A percentile compares a stretch with the other conserved stretches of the same genome.
Conservation (phyloP, 345 rosid species). For the Rhizophora mangle region DNA sequence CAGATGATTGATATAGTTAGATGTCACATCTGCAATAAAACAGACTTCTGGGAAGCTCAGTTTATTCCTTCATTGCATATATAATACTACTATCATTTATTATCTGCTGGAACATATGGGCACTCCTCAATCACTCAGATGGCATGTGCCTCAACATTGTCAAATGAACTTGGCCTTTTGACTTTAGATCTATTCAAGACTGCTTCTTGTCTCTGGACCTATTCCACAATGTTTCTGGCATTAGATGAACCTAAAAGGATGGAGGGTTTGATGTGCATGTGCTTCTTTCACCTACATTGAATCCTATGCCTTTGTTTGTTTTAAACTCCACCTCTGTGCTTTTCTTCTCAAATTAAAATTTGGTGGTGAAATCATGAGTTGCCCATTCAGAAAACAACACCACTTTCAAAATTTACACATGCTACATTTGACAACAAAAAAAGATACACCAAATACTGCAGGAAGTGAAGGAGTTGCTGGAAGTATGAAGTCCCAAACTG, state of each 20-base stretch:
- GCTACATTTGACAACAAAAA: neutral
- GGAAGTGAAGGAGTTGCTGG: slow-evolving; percentile 96
- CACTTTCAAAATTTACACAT: slow-evolving; percentile 1
- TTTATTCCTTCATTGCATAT: too few species aligned
- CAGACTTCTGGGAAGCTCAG: too few species aligned
- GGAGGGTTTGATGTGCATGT: neutral
- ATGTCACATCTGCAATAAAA: too few species aligned
- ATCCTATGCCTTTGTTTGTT: neutral
- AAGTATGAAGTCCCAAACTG: slow-evolving; percentile 88
- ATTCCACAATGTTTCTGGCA: neutral
- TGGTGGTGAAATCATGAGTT: neutral
- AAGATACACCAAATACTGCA: slow-evolving; percentile 95
- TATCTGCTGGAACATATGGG: neutral
- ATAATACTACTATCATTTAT: neutral
- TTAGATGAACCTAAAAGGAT: neutral
- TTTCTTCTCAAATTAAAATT: slow-evolving; percentile 6
- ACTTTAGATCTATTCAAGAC: neutral
- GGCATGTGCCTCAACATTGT: neutral
- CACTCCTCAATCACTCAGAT: neutral
- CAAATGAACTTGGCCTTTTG: slow-evolving; percentile 2
- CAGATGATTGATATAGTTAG: too few species aligned
- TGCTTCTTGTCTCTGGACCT: neutral
- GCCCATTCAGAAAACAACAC: slow-evolving; percentile 7
- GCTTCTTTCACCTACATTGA: too few species aligned
- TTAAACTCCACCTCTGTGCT: neutral